These are phyloP conservation scores for Didymella glomerata DNA, from an alignment of 2,329 filamentous ascomycete species.

Conservation along the genomic window DNA sequence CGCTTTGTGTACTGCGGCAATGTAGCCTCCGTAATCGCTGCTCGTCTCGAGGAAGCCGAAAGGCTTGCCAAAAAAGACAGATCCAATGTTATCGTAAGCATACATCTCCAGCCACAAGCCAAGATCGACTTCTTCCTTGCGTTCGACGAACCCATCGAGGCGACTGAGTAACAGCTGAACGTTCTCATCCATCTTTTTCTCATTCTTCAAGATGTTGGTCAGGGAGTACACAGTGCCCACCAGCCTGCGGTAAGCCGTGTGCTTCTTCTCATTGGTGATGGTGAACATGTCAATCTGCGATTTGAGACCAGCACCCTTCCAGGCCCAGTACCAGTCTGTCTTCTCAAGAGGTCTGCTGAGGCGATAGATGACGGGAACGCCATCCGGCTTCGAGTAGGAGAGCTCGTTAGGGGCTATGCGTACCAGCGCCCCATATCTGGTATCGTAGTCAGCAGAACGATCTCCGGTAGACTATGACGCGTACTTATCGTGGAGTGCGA, in stretches of 20 bases:
- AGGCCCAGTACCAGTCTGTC: conserved; percentile 36
- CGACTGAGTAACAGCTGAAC: conserved; percentile 31
- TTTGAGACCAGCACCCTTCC: conserved; percentile 27
- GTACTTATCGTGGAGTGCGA: conserved; percentile 25
- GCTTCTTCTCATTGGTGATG: conserved; percentile 18
- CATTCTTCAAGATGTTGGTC: conserved; percentile 50
- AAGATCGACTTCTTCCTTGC: conserved; percentile 31
- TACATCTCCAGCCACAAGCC: conserved; percentile 42
- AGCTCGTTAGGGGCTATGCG: conserved; percentile 57
- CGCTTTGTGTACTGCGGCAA: conserved; percentile 46
- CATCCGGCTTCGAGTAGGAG: conserved; percentile 25
- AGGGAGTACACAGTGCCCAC: conserved; percentile 49
- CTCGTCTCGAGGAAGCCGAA: conserved; percentile 34
- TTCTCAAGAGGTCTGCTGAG: conserved; percentile 31
- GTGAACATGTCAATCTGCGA: conserved; percentile 32
- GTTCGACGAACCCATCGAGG: conserved; percentile 32
- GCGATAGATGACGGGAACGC: conserved; percentile 33
- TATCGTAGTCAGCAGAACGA: not conserved
- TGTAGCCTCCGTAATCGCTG: conserved; percentile 31
- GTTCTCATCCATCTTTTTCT: conserved; percentile 35
- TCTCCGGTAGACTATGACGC: not conserved
- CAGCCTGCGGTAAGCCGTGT: conserved; percentile 11
- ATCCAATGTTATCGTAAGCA: conserved; percentile 30
- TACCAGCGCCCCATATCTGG: conserved; percentile 49
- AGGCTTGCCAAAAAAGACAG: conserved; percentile 34